Evolutionary conservation across 225 moss, liverwort and hornwort species (phyloP), one percentile per base, ranked within the genome.

Genomic region (Marchantia paleacea): DNA sequence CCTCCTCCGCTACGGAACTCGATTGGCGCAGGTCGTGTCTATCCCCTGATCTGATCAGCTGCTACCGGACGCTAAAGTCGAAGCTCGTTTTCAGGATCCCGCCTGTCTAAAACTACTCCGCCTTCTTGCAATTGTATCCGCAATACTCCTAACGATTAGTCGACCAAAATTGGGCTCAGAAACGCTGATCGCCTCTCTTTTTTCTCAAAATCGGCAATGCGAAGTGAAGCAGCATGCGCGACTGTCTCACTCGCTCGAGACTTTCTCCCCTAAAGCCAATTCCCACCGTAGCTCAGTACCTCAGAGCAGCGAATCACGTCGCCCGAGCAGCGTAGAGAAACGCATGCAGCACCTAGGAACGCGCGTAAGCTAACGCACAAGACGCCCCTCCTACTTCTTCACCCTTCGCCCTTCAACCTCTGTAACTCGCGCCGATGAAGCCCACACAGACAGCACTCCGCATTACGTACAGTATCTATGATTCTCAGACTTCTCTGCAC

Each of bases 71-170:
- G 6, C 20, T 18, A 70, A 73, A 10, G 3, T 53, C 12, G 25
- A 53, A 52, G 39, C 73, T 52, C 0, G 11, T 15, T 20, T 13
- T 19, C 48, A 47, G 19, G 70, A 70, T 48, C 47, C 52, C 52
- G 52, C 20, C 73, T 52, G 12, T 72, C 72, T 52, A 72, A n/a
- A 50, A 72, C 72, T 72, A 13, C 67, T 29, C 28, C 39, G 69
- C 70, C 49, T 20, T 69, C 69, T 18, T 14, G 39, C 13, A 7
- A 6, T 16, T 70, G 31, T 7, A 70, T 48, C 69, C 30, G 30
- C 69, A 39, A 69, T 12, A 6, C 3, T 19, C 12, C 69, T 67
- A 30, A 30, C 25, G 67, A 30, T 13, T 67, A 47, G 49, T 70
- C 70, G 31, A 52, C 52, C 73, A 73, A 25, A 52, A 53, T 52